Percentiles rank a stretch among this genome's conserved stretches.
These are phyloP conservation scores for Penicillium malachiteum DNA, from an alignment of 495 filamentous ascomycete species.

Conservation along the genomic window DNA sequence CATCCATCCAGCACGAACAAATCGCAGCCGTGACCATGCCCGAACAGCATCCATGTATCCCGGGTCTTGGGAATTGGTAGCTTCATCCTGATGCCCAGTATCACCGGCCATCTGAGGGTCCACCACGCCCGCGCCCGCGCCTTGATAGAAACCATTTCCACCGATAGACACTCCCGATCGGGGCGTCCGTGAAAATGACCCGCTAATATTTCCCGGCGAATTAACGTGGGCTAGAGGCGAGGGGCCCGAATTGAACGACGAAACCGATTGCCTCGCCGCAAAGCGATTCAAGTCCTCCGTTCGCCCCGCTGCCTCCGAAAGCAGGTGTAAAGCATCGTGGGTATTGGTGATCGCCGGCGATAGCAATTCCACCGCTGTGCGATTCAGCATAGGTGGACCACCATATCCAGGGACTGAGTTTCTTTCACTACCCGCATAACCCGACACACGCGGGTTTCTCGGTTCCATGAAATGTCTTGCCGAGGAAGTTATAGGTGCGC, in stretches of 20 bases:
- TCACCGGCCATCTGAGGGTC: conserved; percentile 33
- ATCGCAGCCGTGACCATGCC: conserved; percentile 86
- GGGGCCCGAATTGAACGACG: conserved; percentile 44
- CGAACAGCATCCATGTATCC: conserved; percentile 64
- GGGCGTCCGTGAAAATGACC: conserved; percentile 37
- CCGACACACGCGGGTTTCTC: conserved; percentile 25
- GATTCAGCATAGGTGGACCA: conserved; percentile 52
- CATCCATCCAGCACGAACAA: conserved; percentile 95
- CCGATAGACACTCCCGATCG: conserved; percentile 32
- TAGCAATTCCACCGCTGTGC: conserved; percentile 54
- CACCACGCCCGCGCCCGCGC: conserved; percentile 23
- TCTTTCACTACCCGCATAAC: conserved; percentile 33
- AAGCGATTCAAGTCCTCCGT: conserved; percentile 49
- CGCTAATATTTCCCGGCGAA: conserved; percentile 38
- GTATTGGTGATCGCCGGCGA: conserved; percentile 58
- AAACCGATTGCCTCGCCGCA: conserved; percentile 40
- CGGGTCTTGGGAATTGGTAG: conserved; percentile 30
- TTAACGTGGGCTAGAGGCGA: conserved; percentile 41
- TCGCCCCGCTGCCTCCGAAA: conserved; percentile 58
- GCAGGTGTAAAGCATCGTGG: conserved; percentile 57
- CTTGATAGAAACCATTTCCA: conserved; percentile 29
- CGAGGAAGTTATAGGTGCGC: conserved; percentile 22
- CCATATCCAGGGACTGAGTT: conserved; percentile 26
- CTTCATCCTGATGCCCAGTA: conserved; percentile 26
- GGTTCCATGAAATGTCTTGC: conserved; percentile 32